Percentiles rank a stretch among this genome's conserved stretches.
These are phyloP conservation scores for Rhodotorula sp. DNA, from an alignment of 1,284 basidiomycete genomes.

Conservation along the genomic window DNA sequence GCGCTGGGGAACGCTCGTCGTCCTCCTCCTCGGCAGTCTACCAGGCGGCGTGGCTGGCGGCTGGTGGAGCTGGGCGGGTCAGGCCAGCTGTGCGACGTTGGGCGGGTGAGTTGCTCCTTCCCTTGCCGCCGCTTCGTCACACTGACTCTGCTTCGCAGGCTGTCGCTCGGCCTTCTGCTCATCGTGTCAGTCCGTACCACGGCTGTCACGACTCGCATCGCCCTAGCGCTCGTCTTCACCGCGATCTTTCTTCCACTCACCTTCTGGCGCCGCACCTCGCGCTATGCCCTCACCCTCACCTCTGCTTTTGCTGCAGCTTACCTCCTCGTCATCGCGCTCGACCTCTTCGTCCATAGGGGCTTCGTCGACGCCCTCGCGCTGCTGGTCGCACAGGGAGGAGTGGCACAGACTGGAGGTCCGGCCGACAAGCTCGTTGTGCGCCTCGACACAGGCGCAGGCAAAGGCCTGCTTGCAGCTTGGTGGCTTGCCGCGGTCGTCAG, in stretches of 20 bases:
- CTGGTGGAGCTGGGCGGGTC: conserved; percentile 6
- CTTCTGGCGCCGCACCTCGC: not conserved
- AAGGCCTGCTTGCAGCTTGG: conserved; percentile 36
- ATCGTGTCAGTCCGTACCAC: conserved; percentile 13
- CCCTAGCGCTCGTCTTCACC: conserved; percentile 10
- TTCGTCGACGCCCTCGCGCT: conserved; percentile 57
- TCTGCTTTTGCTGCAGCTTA: conserved; percentile 10
- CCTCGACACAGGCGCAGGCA: not conserved
- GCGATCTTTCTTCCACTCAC: not conserved
- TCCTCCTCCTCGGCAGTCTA: conserved; percentile 4
- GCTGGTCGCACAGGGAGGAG: conserved; percentile 65
- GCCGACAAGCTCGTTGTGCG: conserved; percentile 46
- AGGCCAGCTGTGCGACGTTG: not conserved
- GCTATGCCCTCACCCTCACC: conserved; percentile 4
- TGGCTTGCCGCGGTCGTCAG: conserved; percentile 8
- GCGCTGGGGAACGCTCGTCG: conserved; percentile 13
- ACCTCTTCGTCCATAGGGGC: conserved; percentile 59
- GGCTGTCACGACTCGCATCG: conserved; percentile 5
- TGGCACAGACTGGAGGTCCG: conserved; percentile 57
- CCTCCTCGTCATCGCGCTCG: conserved; percentile 52
- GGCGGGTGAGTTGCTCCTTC: conserved; percentile 4
- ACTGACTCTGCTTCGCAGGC: not conserved
- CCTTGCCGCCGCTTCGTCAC: not conserved
- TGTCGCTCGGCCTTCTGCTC: conserved; percentile 21
- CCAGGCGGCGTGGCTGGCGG: conserved; percentile 11